Evolutionary conservation across 1,284 basidiomycete genomes (phyloP), one percentile per base, ranked within the genome.

Genomic region (Laetiporus sulphureus): DNA sequence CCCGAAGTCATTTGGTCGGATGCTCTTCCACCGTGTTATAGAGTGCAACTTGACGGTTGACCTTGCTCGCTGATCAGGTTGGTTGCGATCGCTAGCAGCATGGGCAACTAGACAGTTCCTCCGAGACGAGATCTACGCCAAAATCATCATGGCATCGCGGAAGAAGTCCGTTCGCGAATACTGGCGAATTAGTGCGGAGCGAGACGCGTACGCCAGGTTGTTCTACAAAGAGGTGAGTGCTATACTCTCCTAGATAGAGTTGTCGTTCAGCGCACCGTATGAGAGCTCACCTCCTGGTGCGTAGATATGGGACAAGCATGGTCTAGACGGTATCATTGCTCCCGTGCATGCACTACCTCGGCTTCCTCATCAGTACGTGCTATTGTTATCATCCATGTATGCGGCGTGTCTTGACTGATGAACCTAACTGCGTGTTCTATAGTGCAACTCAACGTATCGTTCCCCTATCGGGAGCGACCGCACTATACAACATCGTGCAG

Each of bases 261-360:
- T n/a, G n/a, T n/a, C n/a, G n/a, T n/a, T n/a, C n/a, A n/a, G n/a
- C n/a, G n/a, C n/a, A n/a, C n/a, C n/a, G n/a, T n/a, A n/a, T n/a
- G n/a, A n/a, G n/a, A n/a, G n/a, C n/a, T 27, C 13, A 27, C 13
- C 7, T 27, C 8, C 25, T 7, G 25, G 7, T 13, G 7, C 16
- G 12, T 23, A 85, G 77, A 75, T 90, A 4, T 93, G 90, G 90
- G 68, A 79, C 20, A 68, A 76, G 42, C 55, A 81, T 42, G 56
- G 62, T 0, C 73, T 91, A 19, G 91, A 94, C 57, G 83, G 77
- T 0, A 75, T 93, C 40, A 77, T 93, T 25, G 79, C 79, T 8
- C 87, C 88, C 4, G 76, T 81, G 1, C 80, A 83, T 52, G 77
- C 86, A 2, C 50, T 83, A 13, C 89, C 88, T 3, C 80, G 79